Conservation (phyloP, 441 rosid genomes). For the Populus tomentosa region DNA sequence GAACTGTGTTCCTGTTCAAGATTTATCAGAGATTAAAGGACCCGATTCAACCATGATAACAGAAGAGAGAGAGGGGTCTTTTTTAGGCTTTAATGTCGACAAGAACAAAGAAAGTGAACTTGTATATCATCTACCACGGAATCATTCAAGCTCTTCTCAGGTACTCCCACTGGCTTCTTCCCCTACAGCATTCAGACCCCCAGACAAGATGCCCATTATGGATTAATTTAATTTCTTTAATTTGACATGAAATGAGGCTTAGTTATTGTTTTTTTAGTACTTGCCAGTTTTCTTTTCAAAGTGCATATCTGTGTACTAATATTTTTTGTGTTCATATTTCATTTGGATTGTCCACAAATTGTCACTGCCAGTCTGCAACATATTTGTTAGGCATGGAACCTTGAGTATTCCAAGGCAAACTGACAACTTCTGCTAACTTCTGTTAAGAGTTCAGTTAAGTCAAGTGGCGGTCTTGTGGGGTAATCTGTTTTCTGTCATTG, state of each 20-base stretch:
- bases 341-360: not conserved
- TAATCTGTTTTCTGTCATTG: slow-evolving; percentile 7
- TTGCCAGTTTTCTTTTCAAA: not conserved
- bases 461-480: slow-evolving; percentile 26
- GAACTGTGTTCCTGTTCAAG: slow-evolving; percentile 20
- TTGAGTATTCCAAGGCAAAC: slow-evolving; percentile 23
- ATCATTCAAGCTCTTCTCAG: slow-evolving; percentile 50
- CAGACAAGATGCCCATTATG: slow-evolving; percentile 30
- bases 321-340: not conserved
- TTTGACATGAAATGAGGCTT: slow-evolving; percentile 15
- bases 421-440: slow-evolving; percentile 21
- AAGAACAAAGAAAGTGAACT: slow-evolving; percentile 35
- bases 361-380: slow-evolving; percentile 10
- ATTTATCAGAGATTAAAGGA: slow-evolving; percentile 21
- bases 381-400: slow-evolving; percentile 14
- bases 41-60: slow-evolving; percentile 11
- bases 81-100: slow-evolving; percentile 46
- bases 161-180: slow-evolving; percentile 64
- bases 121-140: slow-evolving; percentile 34
- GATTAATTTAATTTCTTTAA: slow-evolving; percentile 15
- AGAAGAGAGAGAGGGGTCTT: slow-evolving; percentile 47
- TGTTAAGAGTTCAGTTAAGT: slow-evolving; percentile 11
- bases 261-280: slow-evolving; percentile 7
- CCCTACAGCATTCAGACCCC: slow-evolving; percentile 46
- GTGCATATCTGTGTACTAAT: slow-evolving; percentile 13